phyloP scores from a whole-genome alignment of 768 basidiomycete genomes.

The Infundibulicybe gibba region DNA sequence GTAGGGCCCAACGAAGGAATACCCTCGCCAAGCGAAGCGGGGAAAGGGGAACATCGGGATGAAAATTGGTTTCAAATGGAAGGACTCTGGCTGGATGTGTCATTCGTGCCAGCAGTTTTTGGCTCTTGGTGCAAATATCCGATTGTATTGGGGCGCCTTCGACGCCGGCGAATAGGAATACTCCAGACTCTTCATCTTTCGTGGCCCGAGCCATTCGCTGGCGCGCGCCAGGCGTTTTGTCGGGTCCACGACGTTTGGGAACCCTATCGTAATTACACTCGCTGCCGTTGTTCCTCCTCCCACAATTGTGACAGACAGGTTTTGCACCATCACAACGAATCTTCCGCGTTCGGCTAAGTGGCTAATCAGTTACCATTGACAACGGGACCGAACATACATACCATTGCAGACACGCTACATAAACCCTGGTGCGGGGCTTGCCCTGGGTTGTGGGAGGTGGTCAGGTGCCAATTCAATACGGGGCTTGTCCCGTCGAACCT shows the following conservation, averaged over 20 bases:
- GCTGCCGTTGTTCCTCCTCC: constrained; percentile 37
- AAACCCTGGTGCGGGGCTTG: constrained; percentile 71
- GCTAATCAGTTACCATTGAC: constrained; percentile 5
- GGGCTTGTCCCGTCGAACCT: constrained; percentile 49
- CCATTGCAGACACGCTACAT: constrained; percentile 80
- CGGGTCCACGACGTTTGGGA: constrained; percentile 79
- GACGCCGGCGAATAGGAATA: constrained; percentile 28
- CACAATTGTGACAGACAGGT: constrained; percentile 74
- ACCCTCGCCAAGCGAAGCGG: too few relatives aligned
- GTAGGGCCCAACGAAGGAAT: too few relatives aligned
- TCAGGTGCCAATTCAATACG: constrained; percentile 68
- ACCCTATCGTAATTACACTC: constrained; percentile 66
- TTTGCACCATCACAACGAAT: constrained; percentile 83
- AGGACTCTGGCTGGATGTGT: too few relatives aligned
- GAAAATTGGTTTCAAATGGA: too few relatives aligned
- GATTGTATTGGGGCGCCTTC: constrained; percentile 22
- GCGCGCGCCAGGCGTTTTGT: constrained; percentile 76
- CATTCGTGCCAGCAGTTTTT: too few relatives aligned
- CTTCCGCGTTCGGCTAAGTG: constrained; percentile 65
- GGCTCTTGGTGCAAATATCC: too few relatives aligned
- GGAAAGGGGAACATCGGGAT: too few relatives aligned
- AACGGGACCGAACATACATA: constrained; percentile 16
- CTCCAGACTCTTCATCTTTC: constrained; percentile 27
- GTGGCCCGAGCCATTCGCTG: constrained; percentile 51
- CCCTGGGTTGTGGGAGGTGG: constrained; percentile 82